These are phyloP conservation scores for Clavaria fumosa DNA, from an alignment of 768 basidiomycete species.

Conservation along the genomic window DNA sequence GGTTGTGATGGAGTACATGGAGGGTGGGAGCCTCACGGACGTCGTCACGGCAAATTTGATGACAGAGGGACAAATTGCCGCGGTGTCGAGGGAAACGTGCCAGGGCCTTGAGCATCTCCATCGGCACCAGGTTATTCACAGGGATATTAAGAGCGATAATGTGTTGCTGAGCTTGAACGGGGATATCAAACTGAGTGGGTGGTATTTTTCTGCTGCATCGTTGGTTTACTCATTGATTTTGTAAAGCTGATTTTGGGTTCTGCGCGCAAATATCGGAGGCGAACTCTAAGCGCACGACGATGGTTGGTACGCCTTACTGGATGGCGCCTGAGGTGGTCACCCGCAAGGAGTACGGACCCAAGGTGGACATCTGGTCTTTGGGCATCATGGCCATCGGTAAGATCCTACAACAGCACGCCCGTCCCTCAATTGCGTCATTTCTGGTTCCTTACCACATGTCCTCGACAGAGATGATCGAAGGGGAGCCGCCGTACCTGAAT, in stretches of 20 bases:
- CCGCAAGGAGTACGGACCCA: slow-evolving; percentile 92
- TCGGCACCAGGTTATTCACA: slow-evolving; percentile 92
- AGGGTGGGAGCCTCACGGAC: slow-evolving; percentile 87
- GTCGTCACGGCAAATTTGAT: slow-evolving; percentile 93
- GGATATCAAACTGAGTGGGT: slow-evolving; percentile 95
- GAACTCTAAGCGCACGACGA: slow-evolving; percentile 88
- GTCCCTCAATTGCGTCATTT: not conserved
- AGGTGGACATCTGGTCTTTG: slow-evolving; percentile 96
- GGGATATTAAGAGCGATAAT: slow-evolving; percentile 99
- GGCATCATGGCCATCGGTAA: slow-evolving; percentile 95
- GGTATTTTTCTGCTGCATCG: slow-evolving; percentile 1
- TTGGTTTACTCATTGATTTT: slow-evolving; percentile 5
- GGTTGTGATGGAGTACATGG: slow-evolving; percentile 99
- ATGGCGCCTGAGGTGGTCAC: slow-evolving; percentile 99
- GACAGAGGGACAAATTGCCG: slow-evolving; percentile 98
- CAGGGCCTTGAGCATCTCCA: slow-evolving; percentile 94
- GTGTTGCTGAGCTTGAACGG: slow-evolving; percentile 84
- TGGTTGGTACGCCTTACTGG: slow-evolving; percentile 99
- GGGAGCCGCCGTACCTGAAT: slow-evolving; percentile 90
- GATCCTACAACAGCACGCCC: no score
- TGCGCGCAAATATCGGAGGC: slow-evolving; percentile 90
- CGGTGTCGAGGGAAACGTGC: slow-evolving; percentile 82
- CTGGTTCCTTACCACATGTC: slow-evolving; percentile 6
- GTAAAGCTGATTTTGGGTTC: slow-evolving; percentile 91
- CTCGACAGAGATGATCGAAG: slow-evolving; percentile 86